These are phyloP conservation scores for Xerocomus minutiporus DNA, from an alignment of 1,284 basidiomycete genomes.

Conservation along the genomic window DNA sequence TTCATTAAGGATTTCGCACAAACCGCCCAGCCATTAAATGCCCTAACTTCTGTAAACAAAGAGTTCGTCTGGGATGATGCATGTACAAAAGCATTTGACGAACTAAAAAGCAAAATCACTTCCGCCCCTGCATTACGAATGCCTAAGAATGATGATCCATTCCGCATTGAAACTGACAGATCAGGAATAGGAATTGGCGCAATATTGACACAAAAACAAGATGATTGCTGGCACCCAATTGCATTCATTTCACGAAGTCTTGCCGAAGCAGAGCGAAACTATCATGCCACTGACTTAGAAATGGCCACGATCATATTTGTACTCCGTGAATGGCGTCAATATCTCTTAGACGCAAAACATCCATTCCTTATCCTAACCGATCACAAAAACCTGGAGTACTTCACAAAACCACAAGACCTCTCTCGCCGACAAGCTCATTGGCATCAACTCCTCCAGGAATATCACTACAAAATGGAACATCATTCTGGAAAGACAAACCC, in stretches of 20 bases:
- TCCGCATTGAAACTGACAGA: neutral
- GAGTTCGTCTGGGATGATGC: neutral
- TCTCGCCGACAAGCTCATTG: no score
- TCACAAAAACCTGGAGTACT: no score
- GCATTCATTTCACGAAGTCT: neutral
- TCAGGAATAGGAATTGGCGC: neutral
- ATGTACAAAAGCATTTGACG: neutral
- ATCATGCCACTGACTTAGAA: neutral
- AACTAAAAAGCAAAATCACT: neutral
- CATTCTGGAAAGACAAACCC: no score
- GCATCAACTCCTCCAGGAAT: no score
- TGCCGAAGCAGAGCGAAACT: neutral
- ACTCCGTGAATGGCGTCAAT: no score
- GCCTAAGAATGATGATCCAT: neutral
- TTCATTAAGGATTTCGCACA: neutral
- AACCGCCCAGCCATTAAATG: neutral
- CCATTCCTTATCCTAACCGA: no score
- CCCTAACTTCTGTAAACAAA: neutral
- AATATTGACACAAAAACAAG: neutral
- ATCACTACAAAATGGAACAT: no score
- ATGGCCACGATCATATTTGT: no score
- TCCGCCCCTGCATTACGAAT: neutral
- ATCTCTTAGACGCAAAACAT: no score
- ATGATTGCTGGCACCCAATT: neutral
- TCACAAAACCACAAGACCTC: no score